phyloP scores from a whole-genome alignment of 106 monocot species.

The Amphibolis antarctica region DNA sequence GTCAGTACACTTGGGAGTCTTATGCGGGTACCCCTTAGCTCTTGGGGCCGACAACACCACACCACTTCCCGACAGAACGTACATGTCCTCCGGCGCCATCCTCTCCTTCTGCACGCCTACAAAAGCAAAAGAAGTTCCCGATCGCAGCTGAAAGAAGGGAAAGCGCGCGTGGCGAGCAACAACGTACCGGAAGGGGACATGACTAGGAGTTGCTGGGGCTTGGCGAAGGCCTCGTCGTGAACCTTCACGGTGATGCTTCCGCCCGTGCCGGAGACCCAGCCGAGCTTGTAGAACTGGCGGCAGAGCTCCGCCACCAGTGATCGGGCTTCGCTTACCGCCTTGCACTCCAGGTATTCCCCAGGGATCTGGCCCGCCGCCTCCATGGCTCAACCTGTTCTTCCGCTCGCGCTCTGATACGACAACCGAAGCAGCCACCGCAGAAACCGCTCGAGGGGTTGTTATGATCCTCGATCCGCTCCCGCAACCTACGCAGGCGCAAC shows the following conservation, averaged over 20 bases:
- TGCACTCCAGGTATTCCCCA: not conserved
- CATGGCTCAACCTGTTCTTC: too few relatives aligned
- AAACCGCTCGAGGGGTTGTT: too few relatives aligned
- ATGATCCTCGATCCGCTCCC: too few relatives aligned
- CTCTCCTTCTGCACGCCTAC: constrained; percentile 98
- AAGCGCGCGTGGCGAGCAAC: not conserved
- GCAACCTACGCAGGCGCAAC: too few relatives aligned
- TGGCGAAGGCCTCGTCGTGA: constrained; percentile 68
- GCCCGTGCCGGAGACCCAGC: constrained; percentile 98
- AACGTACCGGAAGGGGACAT: constrained; percentile 88
- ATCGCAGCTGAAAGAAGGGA: not conserved
- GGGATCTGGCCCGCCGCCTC: too few relatives aligned
- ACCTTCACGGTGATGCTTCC: constrained; percentile 98
- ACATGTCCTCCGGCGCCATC: constrained; percentile 93
- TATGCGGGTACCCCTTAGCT: not conserved
- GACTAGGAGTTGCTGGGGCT: constrained; percentile 73
- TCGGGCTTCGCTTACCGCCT: constrained; percentile 38
- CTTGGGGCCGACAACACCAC: constrained; percentile 26
- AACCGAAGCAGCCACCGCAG: too few relatives aligned
- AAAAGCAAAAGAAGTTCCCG: not conserved
- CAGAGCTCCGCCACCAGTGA: constrained; percentile 81
- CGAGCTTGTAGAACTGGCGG: constrained; percentile 80
- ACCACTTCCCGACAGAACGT: constrained; percentile 55
- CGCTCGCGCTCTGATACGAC: too few relatives aligned
- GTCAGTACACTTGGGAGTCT: not conserved